phyloP scores from a whole-genome alignment of 768 basidiomycete genomes.

The Phylloporus sp. region DNA sequence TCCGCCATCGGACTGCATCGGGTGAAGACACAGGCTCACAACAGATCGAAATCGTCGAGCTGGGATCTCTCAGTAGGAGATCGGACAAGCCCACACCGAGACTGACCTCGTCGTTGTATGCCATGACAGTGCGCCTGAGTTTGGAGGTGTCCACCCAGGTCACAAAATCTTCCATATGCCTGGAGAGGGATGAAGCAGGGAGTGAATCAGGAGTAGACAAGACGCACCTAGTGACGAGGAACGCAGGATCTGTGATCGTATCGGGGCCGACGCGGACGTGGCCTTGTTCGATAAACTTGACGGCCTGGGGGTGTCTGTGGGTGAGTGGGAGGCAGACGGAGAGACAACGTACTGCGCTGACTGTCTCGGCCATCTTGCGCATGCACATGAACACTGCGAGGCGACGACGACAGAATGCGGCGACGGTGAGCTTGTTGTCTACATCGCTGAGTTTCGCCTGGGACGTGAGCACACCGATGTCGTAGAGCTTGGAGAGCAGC shows the following conservation, averaged over 20 bases:
- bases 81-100: background rate
- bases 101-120: conserved; percentile 91
- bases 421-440: conserved; percentile 91
- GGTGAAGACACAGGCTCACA: conserved; percentile 40
- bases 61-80: conserved; percentile 32
- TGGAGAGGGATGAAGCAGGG: conserved; percentile 26
- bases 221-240: conserved; percentile 79
- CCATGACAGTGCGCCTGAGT: conserved; percentile 91
- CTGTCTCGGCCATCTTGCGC: conserved; percentile 93
- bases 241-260: conserved; percentile 94
- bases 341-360: conserved; percentile 71
- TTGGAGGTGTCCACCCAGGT: conserved; percentile 99
- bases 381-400: conserved; percentile 91
- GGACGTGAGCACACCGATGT: conserved; percentile 89
- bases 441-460: conserved; percentile 89
- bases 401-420: conserved; percentile 88
- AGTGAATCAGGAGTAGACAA: background rate
- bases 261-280: conserved; percentile 97
- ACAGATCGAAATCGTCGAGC: conserved; percentile 93
- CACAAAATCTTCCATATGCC: conserved; percentile 99
- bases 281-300: conserved; percentile 96
- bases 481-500: conserved; percentile 92
- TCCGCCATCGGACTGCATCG: background rate
- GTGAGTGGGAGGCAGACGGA: conserved; percentile 1
- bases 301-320: conserved; percentile 57